Conservation (phyloP, 2,329 filamentous ascomycete species). For the Colletotrichum trifolii region DNA sequence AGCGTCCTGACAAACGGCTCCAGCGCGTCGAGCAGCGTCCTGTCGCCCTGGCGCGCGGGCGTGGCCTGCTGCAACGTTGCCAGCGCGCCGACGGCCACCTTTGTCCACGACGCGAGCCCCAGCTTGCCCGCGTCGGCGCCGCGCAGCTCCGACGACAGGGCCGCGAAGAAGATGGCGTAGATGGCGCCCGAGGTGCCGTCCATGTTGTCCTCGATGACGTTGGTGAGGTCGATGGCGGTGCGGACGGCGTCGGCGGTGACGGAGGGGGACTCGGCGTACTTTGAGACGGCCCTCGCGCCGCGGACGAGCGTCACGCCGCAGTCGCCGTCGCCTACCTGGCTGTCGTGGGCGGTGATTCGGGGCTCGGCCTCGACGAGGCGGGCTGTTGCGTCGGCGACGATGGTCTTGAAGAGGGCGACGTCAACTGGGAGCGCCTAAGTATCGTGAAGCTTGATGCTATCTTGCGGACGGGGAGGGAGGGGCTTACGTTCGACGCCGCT, state of each 20-base stretch:
- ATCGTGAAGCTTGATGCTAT: accelerated
- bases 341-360: constrained; percentile 45
- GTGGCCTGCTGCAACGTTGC: constrained; percentile 63
- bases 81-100: constrained; percentile 13
- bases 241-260: constrained; percentile 50
- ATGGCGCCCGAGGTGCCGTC: constrained; percentile 81
- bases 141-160: constrained; percentile 58
- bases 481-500: constrained; percentile 38
- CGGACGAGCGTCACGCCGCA: constrained; percentile 53
- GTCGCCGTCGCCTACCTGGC: constrained; percentile 48
- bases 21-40: constrained; percentile 79
- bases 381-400: constrained; percentile 16
- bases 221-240: constrained; percentile 29
- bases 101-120: constrained; percentile 8
- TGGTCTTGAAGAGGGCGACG: constrained; percentile 18
- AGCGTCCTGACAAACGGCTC: constrained; percentile 74
- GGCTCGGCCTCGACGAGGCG: constrained; percentile 53
- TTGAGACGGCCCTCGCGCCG: constrained; percentile 65
- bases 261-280: constrained; percentile 67
- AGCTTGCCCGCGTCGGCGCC: constrained; percentile 1
- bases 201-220: constrained; percentile 75
- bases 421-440: constrained; percentile 1
- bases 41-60: constrained; percentile 76
- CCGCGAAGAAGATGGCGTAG: constrained; percentile 81
- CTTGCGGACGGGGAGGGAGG: no score